phyloP scores from a whole-genome alignment of 163 green algal genomes.

The Chlorella variabilis region DNA sequence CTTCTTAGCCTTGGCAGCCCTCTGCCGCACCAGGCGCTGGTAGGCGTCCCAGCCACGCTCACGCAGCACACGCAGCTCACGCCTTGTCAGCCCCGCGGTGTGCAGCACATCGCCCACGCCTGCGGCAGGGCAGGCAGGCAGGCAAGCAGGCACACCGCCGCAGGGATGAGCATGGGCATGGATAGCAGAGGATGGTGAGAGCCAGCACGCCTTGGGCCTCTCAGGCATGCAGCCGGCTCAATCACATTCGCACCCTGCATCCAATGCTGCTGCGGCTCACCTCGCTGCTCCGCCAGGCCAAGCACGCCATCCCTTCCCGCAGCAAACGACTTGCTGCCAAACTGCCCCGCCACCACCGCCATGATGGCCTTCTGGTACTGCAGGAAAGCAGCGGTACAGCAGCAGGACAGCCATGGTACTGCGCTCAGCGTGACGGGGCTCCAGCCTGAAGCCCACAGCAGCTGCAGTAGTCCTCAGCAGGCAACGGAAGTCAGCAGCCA shows the following conservation, averaged over 20 bases:
- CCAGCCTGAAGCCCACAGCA: no score
- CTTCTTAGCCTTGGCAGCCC: background rate
- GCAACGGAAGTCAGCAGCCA: no score
- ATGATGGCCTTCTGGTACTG: constrained; percentile 26
- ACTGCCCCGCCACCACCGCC: constrained; percentile 40
- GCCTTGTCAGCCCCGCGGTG: background rate
- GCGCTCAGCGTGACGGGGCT: no score
- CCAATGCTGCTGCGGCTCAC: no score
- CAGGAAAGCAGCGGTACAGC: background rate
- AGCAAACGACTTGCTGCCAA: constrained; percentile 19
- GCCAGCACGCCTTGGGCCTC: no score
- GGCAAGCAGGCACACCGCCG: no score
- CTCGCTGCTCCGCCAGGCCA: background rate
- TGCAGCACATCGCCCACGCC: background rate
- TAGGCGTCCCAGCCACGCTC: constrained; percentile 22
- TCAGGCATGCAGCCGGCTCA: no score
- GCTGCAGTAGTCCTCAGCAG: no score
- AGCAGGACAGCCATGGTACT: no score
- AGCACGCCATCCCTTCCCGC: constrained; percentile 22
- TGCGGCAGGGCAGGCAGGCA: background rate
- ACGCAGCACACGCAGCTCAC: background rate
- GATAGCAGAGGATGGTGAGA: no score
- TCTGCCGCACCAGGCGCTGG: constrained; percentile 1
- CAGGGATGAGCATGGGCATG: no score
- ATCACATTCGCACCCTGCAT: no score